Evolutionary conservation across 306 rosid genomes (phyloP), one percentile per base, ranked within the genome.

Genomic region (Cicer judaicum): DNA sequence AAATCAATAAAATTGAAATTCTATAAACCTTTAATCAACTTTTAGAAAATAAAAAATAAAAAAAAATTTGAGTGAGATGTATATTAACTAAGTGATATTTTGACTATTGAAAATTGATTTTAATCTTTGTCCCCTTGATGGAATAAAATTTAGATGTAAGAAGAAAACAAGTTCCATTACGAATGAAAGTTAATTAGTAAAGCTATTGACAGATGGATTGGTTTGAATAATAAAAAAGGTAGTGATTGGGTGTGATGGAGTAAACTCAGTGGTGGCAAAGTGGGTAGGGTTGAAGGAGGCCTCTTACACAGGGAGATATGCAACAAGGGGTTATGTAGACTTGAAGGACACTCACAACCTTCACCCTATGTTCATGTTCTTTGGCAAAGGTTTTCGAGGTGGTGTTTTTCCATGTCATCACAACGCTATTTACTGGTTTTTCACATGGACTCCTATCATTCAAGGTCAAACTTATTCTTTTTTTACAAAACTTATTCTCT

Each of bases 241-340:
- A 10, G 46, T 91, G 80, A 81, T 93, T 38, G 97, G 93, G 18
- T 89, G 89, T 81, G 98, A 93, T 78, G 93, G 98, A 78, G 88
- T 93, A 57, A 91, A 93, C 82, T 91, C 98, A 0, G 34, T 68
- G 64, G 98, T 89, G 41, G 89, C 89, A 61, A 89, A 80, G 77
- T 89, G 96, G 89, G 64, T 93, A 6, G 90, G 90, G 56, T 89
- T 93, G 66, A 84, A 86, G 46, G 74, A 75, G 18, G 83, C 93
- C 0, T 50, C 78, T n/a, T 72, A 44, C 68, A 55, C 89, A 1
- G 74, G 87, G 7, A 89, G 97, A 79, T 74, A 10, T 67, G 92
- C 87, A 36, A 67, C 83, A 0, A 83, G 97, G 38, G 98, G 98
- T 0, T 73, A 48, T 76, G 48, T 61, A 1, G 55, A 74, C 12